Conservation (phyloP, 1,284 basidiomycete species). For the Ceratobasidium sp. region DNA sequence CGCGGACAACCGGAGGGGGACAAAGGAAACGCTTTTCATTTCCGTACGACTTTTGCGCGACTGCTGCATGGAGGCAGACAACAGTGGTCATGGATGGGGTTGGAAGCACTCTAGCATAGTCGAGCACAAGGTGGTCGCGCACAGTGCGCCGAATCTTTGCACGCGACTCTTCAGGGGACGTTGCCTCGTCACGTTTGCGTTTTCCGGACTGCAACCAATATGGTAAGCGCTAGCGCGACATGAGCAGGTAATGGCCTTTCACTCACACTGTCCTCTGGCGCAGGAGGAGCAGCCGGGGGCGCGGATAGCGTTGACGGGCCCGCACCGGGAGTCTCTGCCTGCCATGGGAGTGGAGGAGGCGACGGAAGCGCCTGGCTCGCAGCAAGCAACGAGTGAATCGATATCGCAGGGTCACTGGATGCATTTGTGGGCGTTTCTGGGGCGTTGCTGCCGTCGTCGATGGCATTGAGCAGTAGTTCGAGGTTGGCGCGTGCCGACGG, state of each 20-base stretch:
- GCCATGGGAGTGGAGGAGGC: slow-evolving; percentile 30
- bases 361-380: slow-evolving; percentile 23
- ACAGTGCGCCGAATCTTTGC: slow-evolving; percentile 35
- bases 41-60: slow-evolving; percentile 91
- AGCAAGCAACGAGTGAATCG: slow-evolving; percentile 38
- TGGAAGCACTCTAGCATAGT: slow-evolving; percentile 32
- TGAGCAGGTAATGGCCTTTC: background rate
- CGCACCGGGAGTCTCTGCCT: slow-evolving; percentile 7
- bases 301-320: slow-evolving; percentile 7
- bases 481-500: slow-evolving; percentile 39
- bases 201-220: slow-evolving; percentile 29
- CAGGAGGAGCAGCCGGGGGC: background rate
- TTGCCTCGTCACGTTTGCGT: slow-evolving; percentile 37
- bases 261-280: slow-evolving; percentile 18
- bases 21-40: slow-evolving; percentile 91
- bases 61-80: slow-evolving; percentile 84
- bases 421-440: background rate
- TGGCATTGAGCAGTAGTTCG: slow-evolving; percentile 41
- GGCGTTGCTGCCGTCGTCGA: slow-evolving; percentile 25
- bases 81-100: slow-evolving; percentile 77
- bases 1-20: slow-evolving; percentile 85
- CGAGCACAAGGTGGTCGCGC: slow-evolving; percentile 30
- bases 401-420: slow-evolving; percentile 7
- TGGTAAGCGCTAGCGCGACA: slow-evolving; percentile 2
- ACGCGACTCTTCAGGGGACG: slow-evolving; percentile 34